A percentile compares a stretch with the other conserved stretches of the same genome.
Conservation (phyloP, 108 stramenopile species). For the Cylindrotheca closterium region DNA sequence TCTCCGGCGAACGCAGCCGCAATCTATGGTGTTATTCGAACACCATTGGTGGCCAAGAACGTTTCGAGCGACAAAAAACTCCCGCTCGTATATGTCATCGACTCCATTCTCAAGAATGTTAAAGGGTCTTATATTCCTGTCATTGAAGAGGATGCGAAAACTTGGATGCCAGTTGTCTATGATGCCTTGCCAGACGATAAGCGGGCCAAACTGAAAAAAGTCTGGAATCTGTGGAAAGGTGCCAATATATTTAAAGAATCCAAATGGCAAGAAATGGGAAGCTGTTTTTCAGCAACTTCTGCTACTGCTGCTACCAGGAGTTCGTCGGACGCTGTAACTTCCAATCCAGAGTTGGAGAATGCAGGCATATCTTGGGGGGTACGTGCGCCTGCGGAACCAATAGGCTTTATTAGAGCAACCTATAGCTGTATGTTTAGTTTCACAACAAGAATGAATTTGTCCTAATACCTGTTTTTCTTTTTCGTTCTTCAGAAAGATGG, state of each 20-base stretch:
- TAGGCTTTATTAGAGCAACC: no score
- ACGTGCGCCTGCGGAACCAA: no score
- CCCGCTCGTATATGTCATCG: constrained; percentile 77
- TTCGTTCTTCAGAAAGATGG: constrained; percentile 47
- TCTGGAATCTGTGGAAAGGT: constrained; percentile 83
- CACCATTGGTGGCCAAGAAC: constrained; percentile 36
- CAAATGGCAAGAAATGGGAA: constrained; percentile 65
- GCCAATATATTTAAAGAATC: constrained; percentile 43
- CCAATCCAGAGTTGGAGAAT: constrained; percentile 20
- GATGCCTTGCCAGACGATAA: constrained; percentile 45
- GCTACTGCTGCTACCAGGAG: not conserved
- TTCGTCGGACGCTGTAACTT: not conserved
- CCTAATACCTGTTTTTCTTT: not conserved
- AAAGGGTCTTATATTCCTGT: constrained; percentile 67
- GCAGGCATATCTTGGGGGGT: constrained; percentile 47
- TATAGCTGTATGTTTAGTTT: no score
- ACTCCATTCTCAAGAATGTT: constrained; percentile 83
- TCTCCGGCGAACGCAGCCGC: constrained; percentile 41
- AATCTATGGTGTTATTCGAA: constrained; percentile 69
- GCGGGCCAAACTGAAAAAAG: constrained; percentile 59
- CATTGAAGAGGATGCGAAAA: constrained; percentile 63
- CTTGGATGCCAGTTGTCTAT: constrained; percentile 73
- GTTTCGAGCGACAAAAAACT: constrained; percentile 56
- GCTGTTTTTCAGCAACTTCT: constrained; percentile 61
- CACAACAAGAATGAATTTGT: no score